Evolutionary conservation across 352 stramenopile genomes (phyloP).

Genomic region (Blastocystis sp.): DNA sequence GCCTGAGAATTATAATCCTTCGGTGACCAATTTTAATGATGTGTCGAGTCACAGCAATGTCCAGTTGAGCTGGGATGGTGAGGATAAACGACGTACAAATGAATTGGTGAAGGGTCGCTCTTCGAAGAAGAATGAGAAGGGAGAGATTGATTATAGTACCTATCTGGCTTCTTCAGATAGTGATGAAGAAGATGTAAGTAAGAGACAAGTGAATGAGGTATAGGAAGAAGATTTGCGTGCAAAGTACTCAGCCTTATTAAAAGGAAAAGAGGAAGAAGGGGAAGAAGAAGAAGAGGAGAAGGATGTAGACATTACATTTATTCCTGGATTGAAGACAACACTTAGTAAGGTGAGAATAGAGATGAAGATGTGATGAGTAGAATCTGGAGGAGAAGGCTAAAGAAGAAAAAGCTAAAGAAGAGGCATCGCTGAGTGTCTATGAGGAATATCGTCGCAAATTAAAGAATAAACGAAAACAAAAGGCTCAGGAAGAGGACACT

Average conservation of each 20-base stretch:
- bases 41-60: conserved; percentile 51
- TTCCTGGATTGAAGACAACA: conserved; percentile 35
- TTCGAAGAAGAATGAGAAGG: conserved; percentile 64
- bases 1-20: conserved; percentile 44
- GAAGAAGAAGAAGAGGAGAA: conserved; percentile 26
- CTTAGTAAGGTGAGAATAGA: background rate
- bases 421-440: conserved; percentile 26
- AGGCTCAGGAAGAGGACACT: background rate
- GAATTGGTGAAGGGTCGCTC: conserved; percentile 36
- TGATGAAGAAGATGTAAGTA: conserved; percentile 9
- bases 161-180: conserved; percentile 46
- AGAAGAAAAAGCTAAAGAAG: background rate
- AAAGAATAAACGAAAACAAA: conserved; percentile 47
- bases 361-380: background rate
- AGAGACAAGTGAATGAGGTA: background rate
- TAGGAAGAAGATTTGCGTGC: conserved; percentile 5
- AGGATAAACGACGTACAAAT: conserved; percentile 10
- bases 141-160: conserved; percentile 42
- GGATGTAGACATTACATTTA: conserved; percentile 59
- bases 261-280: conserved; percentile 19
- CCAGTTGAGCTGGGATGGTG: conserved; percentile 38
- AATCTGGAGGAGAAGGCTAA: conserved; percentile 46
- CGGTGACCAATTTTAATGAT: conserved; percentile 19
- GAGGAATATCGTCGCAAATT: conserved; percentile 42
- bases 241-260: conserved; percentile 19